Base-by-base conservation (phyloP, 768 basidiomycete genomes). In the Russula lepida region DNA sequence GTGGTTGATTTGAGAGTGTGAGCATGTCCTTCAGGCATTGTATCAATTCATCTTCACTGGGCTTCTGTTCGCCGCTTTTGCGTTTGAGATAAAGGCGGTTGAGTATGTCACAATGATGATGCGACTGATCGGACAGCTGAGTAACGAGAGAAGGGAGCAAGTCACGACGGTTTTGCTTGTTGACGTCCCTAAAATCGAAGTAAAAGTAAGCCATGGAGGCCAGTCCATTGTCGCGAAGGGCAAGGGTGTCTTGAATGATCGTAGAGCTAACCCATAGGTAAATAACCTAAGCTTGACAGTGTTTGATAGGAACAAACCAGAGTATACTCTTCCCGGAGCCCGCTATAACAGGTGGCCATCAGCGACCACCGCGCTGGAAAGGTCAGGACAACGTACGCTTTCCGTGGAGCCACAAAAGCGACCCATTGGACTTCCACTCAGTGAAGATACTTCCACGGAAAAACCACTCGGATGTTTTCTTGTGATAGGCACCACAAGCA, bases 321-420 rank as follows among this genome's bases (percentile, higher is more conserved):
- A 59, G 50, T 17, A 44, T 11, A 17, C 27, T 59, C 49, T 59
- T 59, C 7, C 58, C 58, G 15, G 58, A 53, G 4, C 58, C 58
- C 6, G 49, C 58, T 56, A n/a, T n/a, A 32, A n/a, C 13, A 9
- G 4, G 21, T 17, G 2, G n/a, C 15, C 4, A 8, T 15, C 32
- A 50, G n/a, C 19, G 4, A 4, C 3, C n/a, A n/a, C 33, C 21
- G 17, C 19, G 12, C 21, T 1, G 4, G 9, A 43, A 30, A 19
- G 37, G 19, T 27, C 19, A 28, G 28, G 43, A 3, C 5, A 12
- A 28, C 58, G 2, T 17, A 59, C 58, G 37, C 19, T 53, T 53
- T 35, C 58, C 58, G 12, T 52, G 50, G 15, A 59, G 27, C 50
- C 50, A 59, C 4, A 52, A 21, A 4, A 59, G 28, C 4, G 47